These are phyloP conservation scores for Chlorella vulgaris DNA, from an alignment of 139 green algal genomes.

Conservation along the genomic window DNA sequence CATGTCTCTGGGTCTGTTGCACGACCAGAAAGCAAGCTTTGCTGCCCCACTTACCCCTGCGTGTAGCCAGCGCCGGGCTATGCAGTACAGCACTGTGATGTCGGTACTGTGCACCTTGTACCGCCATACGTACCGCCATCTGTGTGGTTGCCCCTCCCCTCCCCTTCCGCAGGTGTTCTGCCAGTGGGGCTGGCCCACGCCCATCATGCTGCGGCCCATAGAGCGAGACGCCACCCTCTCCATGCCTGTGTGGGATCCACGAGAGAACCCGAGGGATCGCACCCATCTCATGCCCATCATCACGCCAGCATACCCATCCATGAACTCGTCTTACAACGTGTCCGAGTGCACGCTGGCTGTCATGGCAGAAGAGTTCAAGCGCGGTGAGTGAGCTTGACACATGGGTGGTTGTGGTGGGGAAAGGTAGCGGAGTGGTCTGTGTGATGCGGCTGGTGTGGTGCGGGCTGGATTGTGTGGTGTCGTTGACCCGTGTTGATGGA, in stretches of 20 bases:
- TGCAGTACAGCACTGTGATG: too few species aligned
- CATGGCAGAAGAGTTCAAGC: constrained; percentile 68
- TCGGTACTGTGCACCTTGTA: too few species aligned
- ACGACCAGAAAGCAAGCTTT: too few species aligned
- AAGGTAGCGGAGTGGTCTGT: not conserved
- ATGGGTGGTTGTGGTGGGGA: not conserved
- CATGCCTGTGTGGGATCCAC: constrained; percentile 85
- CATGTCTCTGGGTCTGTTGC: too few species aligned
- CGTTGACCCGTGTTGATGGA: too few species aligned
- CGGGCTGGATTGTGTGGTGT: too few species aligned
- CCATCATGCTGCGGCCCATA: constrained; percentile 82
- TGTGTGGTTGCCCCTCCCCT: too few species aligned
- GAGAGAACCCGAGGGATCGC: constrained; percentile 75
- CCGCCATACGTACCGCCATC: too few species aligned
- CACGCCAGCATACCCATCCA: constrained; percentile 94
- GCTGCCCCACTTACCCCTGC: not conserved
- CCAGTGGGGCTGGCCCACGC: constrained; percentile 83
- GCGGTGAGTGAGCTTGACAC: constrained; percentile 32
- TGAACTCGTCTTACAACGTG: constrained; percentile 97
- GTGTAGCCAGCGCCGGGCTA: too few species aligned
- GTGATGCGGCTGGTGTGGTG: not conserved
- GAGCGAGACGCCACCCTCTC: constrained; percentile 57
- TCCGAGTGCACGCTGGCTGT: constrained; percentile 79
- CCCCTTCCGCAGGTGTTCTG: constrained; percentile 74
- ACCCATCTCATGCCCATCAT: constrained; percentile 96